Evolutionary conservation across 352 stramenopile species (phyloP).

Genomic region (Phytophthora chlamydospora): DNA sequence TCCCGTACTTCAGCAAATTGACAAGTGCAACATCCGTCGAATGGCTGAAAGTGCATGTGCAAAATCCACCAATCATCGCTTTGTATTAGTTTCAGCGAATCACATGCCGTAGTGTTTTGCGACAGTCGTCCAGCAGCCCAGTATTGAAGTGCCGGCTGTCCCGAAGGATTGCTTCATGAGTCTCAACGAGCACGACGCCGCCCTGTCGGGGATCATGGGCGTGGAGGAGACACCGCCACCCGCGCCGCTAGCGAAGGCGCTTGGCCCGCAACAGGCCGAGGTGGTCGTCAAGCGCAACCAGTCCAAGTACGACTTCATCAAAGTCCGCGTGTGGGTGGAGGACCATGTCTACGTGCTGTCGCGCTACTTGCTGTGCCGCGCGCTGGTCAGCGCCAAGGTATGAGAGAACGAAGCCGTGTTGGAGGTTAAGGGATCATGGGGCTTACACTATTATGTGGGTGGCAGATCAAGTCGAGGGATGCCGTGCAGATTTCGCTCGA

Average conservation of each 20-base stretch:
- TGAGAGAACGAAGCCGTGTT: neutral
- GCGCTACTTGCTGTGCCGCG: slow-evolving; percentile 83
- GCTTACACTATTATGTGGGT: neutral
- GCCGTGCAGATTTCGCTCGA: slow-evolving; percentile 90
- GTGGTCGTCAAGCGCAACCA: slow-evolving; percentile 83
- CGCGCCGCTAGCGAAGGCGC: slow-evolving; percentile 39
- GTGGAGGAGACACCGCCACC: slow-evolving; percentile 44
- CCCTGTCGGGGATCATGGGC: slow-evolving; percentile 30
- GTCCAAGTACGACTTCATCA: slow-evolving; percentile 92
- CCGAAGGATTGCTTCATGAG: slow-evolving; percentile 21
- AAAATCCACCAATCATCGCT: slow-evolving; percentile 17
- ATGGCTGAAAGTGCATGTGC: neutral
- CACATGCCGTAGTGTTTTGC: neutral
- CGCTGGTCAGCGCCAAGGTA: slow-evolving; percentile 87
- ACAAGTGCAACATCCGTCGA: too few species aligned
- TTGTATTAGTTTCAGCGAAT: slow-evolving; percentile 17
- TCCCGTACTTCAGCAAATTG: too few species aligned
- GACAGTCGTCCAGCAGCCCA: neutral
- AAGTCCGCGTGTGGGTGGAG: slow-evolving; percentile 90
- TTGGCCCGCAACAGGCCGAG: slow-evolving; percentile 41
- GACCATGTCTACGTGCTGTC: slow-evolving; percentile 91
- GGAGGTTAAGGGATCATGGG: neutral
- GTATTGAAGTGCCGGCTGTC: slow-evolving; percentile 19
- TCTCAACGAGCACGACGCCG: slow-evolving; percentile 43
- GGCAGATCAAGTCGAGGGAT: slow-evolving; percentile 83